A percentile compares a stretch with the other conserved stretches of the same genome.
Conservation (phyloP, 805 yeast genomes). For the Cyberlindnera mrakii region DNA sequence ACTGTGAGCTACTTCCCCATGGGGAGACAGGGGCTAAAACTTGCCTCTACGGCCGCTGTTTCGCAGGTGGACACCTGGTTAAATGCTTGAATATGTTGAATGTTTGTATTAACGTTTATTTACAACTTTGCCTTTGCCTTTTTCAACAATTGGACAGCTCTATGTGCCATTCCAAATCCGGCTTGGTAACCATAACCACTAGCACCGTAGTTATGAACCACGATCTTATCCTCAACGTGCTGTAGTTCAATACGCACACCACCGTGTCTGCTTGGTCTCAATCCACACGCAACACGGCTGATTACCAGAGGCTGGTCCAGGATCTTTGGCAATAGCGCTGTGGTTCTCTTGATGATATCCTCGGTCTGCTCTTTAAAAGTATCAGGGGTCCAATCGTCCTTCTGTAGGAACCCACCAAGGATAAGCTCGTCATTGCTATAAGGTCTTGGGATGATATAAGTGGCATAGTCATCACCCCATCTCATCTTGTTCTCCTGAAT, state of each 20-base stretch:
- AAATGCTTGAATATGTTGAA: slow-evolving; percentile 5
- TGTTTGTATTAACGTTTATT: neutral
- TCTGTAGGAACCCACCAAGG: slow-evolving; percentile 70
- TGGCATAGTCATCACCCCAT: slow-evolving; percentile 58
- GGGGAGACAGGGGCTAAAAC: slow-evolving; percentile 13
- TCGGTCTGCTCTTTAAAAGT: slow-evolving; percentile 51
- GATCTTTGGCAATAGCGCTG: slow-evolving; percentile 45
- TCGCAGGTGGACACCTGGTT: slow-evolving; percentile 16
- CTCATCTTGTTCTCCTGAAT: slow-evolving; percentile 50
- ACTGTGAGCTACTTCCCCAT: slow-evolving; percentile 17
- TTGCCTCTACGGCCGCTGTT: slow-evolving; percentile 14
- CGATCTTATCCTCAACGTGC: slow-evolving; percentile 31
- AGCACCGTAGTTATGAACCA: slow-evolving; percentile 72
- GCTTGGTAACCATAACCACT: slow-evolving; percentile 63
- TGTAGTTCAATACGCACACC: slow-evolving; percentile 68
- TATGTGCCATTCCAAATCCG: slow-evolving; percentile 53
- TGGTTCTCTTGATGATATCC: slow-evolving; percentile 56
- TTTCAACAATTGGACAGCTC: slow-evolving; percentile 34
- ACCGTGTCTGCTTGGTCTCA: slow-evolving; percentile 72
- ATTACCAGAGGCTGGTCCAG: slow-evolving; percentile 42
- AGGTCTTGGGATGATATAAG: slow-evolving; percentile 72
- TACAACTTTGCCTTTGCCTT: neutral
- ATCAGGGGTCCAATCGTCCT: slow-evolving; percentile 55
- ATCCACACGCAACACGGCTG: slow-evolving; percentile 62
- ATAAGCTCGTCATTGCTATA: slow-evolving; percentile 58